Base-by-base conservation (phyloP, 768 basidiomycete genomes). In the Pleurotus ostreatus region DNA sequence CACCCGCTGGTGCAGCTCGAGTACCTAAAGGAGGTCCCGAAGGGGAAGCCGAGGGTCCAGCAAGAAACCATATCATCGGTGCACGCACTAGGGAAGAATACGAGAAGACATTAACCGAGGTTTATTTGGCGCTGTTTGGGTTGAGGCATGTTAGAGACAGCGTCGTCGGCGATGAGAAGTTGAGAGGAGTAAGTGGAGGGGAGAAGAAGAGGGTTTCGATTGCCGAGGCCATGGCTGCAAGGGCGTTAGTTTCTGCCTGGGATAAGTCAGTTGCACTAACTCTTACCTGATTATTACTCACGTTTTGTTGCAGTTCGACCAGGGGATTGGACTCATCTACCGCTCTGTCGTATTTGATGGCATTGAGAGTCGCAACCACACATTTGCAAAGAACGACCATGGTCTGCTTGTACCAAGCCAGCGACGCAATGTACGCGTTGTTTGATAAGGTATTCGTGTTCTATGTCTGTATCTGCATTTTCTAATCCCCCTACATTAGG, bases 121-220 rank as follows among this genome's bases (percentile, higher is more conserved):
- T 86, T 2, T 68, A 85, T 18, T 73, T 78, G 65, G 83, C 84
- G 0, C 78, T 91, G 26, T 92, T 93, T 61, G 92, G 93, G 11
- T 78, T 96, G 60, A 72, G 76, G 4, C 89, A 91, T 63, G 85
- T 81, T 2, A 78, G 79, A 64, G 77, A 85, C 53, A 93, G 90
- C 0, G 79, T 80, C 6, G 80, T 95, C 46, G 93, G 93, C 5
- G 81, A 93, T 71, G 88, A 85, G 16, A 55, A 44, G 41, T 40
- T 55, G 34, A 52, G 41, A 26, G 87, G 88, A 16, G 79, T 90
- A 12, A 84, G 81, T 40, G 88, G 88, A 9, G 89, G 88, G 2
- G 85, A 90, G 75, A 83, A 79, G 71, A 94, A 93, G 69, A 82
- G 92, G 8, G 91, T 93, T 2, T 86, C 86, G 16, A 85, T 89